These are phyloP conservation scores for Aspergillus transmontanensis DNA, from an alignment of 2,329 filamentous ascomycete genomes.

Conservation along the genomic window DNA sequence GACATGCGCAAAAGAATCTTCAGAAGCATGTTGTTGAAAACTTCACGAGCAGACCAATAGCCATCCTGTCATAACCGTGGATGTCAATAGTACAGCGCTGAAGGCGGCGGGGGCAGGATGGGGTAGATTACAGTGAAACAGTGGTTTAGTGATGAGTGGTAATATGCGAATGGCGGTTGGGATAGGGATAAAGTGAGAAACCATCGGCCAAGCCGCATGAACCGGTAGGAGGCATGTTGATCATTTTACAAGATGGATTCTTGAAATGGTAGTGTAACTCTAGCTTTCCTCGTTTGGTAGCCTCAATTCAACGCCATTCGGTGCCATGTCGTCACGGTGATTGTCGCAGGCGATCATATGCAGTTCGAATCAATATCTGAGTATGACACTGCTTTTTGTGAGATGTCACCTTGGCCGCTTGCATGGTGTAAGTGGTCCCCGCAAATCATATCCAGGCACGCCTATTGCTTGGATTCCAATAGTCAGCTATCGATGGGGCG, in stretches of 20 bases:
- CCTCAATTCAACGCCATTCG: background rate
- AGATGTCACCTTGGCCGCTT: background rate
- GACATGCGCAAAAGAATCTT: background rate
- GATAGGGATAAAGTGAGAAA: background rate
- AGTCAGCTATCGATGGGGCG: background rate
- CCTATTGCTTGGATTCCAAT: background rate
- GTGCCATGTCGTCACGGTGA: background rate
- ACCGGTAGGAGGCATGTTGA: background rate
- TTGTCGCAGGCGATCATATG: background rate
- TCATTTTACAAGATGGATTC: background rate
- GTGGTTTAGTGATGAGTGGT: background rate
- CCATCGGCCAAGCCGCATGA: background rate
- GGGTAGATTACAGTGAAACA: background rate
- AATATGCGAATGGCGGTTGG: background rate
- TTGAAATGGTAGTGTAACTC: background rate
- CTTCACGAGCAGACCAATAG: background rate
- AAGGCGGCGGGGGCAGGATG: background rate
- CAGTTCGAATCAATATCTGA: background rate
- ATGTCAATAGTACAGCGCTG: background rate
- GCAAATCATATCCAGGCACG: background rate
- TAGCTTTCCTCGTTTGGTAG: background rate
- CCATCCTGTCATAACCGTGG: background rate
- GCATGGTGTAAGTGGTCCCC: background rate
- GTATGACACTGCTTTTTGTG: background rate
- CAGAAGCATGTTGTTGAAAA: background rate